These are phyloP conservation scores for Pneumocystis wakefieldiae DNA, from an alignment of 1,139 yeast genomes.

Conservation along the genomic window DNA sequence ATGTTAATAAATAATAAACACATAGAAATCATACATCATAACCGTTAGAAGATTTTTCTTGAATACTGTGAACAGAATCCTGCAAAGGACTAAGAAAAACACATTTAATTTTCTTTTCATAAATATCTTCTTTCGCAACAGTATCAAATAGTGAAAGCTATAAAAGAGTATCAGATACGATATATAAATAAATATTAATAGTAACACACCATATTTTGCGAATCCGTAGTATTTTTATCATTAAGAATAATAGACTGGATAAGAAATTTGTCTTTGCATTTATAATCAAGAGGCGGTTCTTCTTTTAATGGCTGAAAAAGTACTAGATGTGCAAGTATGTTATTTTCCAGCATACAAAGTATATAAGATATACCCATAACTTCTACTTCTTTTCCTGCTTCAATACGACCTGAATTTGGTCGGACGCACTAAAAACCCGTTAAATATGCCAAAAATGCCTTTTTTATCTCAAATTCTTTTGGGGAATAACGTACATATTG, in stretches of 20 bases:
- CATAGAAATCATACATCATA: background rate
- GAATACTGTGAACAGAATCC: background rate
- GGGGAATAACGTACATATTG: constrained; percentile 15
- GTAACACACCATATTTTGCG: constrained; percentile 12
- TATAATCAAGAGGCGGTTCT: constrained; percentile 56
- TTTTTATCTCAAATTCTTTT: background rate
- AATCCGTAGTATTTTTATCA: constrained; percentile 10
- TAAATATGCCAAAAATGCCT: background rate
- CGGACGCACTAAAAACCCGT: constrained; percentile 13
- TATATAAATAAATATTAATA: constrained; percentile 7
- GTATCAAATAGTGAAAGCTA: constrained; percentile 60
- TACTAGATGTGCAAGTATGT: constrained; percentile 19
- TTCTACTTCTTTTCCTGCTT: constrained; percentile 12
- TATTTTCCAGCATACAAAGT: background rate
- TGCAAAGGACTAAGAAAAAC: constrained; percentile 30
- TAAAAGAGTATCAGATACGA: background rate
- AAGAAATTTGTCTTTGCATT: constrained; percentile 83
- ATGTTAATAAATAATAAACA: background rate
- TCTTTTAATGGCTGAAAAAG: constrained; percentile 71
- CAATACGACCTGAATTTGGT: constrained; percentile 12
- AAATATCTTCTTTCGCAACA: constrained; percentile 42
- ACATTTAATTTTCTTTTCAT: constrained; percentile 68
- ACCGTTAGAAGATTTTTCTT: background rate
- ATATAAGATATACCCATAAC: constrained; percentile 8
- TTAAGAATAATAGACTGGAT: constrained; percentile 68